phyloP scores from a whole-genome alignment of 202 grass and related monocot genomes.

The Zizania palustris region DNA sequence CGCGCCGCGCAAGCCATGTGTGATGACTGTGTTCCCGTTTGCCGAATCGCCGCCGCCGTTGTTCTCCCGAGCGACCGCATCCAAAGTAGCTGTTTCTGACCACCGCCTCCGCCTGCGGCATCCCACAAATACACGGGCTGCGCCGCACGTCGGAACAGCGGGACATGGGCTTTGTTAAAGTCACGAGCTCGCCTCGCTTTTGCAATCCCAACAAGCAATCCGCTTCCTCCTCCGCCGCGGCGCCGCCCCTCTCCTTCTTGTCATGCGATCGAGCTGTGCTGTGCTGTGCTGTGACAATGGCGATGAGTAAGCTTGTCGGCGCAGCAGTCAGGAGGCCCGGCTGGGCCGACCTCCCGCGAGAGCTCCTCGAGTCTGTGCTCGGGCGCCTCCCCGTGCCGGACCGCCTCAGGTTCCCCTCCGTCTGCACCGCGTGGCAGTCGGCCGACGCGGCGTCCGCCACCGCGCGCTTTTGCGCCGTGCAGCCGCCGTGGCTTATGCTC shows the following conservation, averaged over 20 bases:
- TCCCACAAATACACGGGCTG: slow-evolving; percentile 8
- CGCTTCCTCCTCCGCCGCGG: background rate
- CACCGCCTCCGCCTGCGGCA: background rate
- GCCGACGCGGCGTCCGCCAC: background rate
- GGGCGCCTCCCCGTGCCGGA: slow-evolving; percentile 47
- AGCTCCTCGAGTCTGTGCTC: slow-evolving; percentile 44
- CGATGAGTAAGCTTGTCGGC: slow-evolving; percentile 25
- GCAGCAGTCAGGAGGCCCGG: background rate
- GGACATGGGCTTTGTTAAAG: background rate
- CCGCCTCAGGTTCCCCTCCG: slow-evolving; percentile 44
- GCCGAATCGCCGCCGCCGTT: background rate
- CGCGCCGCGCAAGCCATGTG: no score
- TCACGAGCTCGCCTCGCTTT: background rate
- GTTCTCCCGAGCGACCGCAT: background rate
- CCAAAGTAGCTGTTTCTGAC: slow-evolving; percentile 18
- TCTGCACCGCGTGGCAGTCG: slow-evolving; percentile 43
- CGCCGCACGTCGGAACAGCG: slow-evolving; percentile 15
- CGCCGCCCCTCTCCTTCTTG: background rate
- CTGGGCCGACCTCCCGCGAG: slow-evolving; percentile 48
- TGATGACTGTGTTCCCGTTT: background rate
- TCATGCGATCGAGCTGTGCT: background rate
- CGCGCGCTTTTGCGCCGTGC: background rate
- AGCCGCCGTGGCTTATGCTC: slow-evolving; percentile 59
- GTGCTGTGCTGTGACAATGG: background rate
- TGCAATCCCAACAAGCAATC: background rate